Percentiles rank a stretch among this genome's conserved stretches.
Evolutionary conservation across 2,329 filamentous ascomycete genomes (phyloP).

Genomic region (Alternaria sp.): DNA sequence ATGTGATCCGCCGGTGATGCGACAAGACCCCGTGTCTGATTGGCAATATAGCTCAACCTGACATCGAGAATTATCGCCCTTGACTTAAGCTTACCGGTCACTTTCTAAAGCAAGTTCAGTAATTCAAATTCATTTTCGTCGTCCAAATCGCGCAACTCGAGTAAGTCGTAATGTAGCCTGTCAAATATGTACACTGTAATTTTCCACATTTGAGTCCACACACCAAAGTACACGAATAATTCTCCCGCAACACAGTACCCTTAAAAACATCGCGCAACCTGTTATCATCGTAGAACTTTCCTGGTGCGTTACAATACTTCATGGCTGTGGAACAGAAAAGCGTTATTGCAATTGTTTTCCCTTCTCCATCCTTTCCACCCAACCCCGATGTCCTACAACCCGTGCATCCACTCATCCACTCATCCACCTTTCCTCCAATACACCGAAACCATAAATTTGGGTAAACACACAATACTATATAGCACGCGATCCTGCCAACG

Average conservation of each 20-base stretch:
- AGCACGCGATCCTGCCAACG: too few relatives aligned
- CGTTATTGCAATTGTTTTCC: not conserved
- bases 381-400: not conserved
- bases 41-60: not conserved
- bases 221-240: not conserved
- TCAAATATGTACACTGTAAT: too few relatives aligned
- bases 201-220: too few relatives aligned
- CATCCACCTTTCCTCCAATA: not conserved
- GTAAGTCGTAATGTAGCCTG: too few relatives aligned
- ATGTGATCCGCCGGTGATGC: not conserved
- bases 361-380: not conserved
- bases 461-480: not conserved
- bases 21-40: not conserved
- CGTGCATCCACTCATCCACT: not conserved
- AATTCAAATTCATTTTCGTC: too few relatives aligned
- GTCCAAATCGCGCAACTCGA: too few relatives aligned
- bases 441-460: not conserved
- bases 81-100: too few relatives aligned
- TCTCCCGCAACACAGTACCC: too few relatives aligned
- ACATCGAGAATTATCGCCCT: not conserved
- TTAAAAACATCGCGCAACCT: too few relatives aligned
- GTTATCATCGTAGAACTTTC: too few relatives aligned
- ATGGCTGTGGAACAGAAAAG: not conserved
- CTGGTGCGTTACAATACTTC: too few relatives aligned
- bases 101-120: too few relatives aligned